Evolutionary conservation across 176 grass and related monocot species (phyloP).

Genomic region (Oryza glumipatula): DNA sequence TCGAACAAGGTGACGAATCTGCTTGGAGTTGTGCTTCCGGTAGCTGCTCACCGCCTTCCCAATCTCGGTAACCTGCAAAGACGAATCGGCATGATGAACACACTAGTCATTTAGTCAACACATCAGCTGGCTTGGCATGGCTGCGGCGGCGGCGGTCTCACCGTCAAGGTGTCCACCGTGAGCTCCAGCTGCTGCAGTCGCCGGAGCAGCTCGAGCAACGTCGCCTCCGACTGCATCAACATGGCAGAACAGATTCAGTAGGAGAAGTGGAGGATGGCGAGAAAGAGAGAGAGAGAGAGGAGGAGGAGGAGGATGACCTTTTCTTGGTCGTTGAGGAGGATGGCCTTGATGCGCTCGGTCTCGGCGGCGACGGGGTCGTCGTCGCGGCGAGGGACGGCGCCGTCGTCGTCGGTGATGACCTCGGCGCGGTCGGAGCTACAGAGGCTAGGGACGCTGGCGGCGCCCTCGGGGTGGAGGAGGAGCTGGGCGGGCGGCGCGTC

Average conservation of each 20-base stretch:
- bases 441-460: slow-evolving; percentile 65
- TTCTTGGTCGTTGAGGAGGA: slow-evolving; percentile 54
- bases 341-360: slow-evolving; percentile 60
- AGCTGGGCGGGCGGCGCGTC: slow-evolving; percentile 34
- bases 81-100: slow-evolving; percentile 16
- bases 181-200: slow-evolving; percentile 67
- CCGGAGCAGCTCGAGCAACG: slow-evolving; percentile 66
- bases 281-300: no score
- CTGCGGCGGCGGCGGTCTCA: slow-evolving; percentile 10
- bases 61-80: slow-evolving; percentile 61
- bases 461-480: slow-evolving; percentile 52
- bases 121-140: not conserved
- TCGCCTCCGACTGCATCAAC: slow-evolving; percentile 58
- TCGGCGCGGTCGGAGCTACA: slow-evolving; percentile 75
- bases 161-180: slow-evolving; percentile 61
- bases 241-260: slow-evolving; percentile 27
- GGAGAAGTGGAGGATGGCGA: not conserved
- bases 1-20: slow-evolving; percentile 68
- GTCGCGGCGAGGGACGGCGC: slow-evolving; percentile 21
- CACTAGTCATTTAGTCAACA: not conserved
- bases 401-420: slow-evolving; percentile 59
- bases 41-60: slow-evolving; percentile 59
- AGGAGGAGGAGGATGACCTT: slow-evolving; percentile 33
- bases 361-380: slow-evolving; percentile 44
- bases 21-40: slow-evolving; percentile 67